These are phyloP conservation scores for slime mould (Dictyostelium discoideum) DNA, from an alignment of 78 protist genomes.

Conservation along the genomic window DNA sequence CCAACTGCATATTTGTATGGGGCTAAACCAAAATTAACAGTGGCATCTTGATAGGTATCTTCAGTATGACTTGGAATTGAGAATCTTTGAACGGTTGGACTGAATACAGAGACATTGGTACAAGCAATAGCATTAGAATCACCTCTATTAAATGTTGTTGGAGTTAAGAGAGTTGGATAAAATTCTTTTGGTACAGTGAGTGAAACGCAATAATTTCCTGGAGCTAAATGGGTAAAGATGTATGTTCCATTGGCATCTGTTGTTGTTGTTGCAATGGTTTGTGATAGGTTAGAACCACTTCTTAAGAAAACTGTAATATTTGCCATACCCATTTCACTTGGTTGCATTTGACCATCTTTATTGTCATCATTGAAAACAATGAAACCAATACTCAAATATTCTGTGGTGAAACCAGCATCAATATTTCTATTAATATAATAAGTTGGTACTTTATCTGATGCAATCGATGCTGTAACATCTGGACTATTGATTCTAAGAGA, in stretches of 20 bases:
- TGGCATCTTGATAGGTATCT: not conserved
- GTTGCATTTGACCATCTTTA: conserved; percentile 4
- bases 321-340: conserved; percentile 12
- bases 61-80: conserved; percentile 2
- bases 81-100: not conserved
- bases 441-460: not conserved
- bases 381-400: not conserved
- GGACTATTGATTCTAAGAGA: not conserved
- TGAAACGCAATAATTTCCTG: conserved; percentile 1
- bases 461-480: not conserved
- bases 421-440: not conserved
- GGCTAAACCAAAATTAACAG: conserved; percentile 17
- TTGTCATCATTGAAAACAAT: conserved; percentile 3
- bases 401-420: conserved; percentile 38
- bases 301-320: not conserved
- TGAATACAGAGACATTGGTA: not conserved
- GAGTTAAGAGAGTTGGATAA: not conserved
- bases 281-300: not conserved
- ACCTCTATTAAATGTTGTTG: not conserved
- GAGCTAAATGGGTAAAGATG: not conserved
- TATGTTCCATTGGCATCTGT: conserved; percentile 16
- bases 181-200: not conserved
- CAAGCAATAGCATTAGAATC: not conserved
- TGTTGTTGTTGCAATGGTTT: not conserved
- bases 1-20: conserved; percentile 26